These are phyloP conservation scores for Fagus sylvatica DNA, from an alignment of 306 rosid genomes.

Conservation along the genomic window DNA sequence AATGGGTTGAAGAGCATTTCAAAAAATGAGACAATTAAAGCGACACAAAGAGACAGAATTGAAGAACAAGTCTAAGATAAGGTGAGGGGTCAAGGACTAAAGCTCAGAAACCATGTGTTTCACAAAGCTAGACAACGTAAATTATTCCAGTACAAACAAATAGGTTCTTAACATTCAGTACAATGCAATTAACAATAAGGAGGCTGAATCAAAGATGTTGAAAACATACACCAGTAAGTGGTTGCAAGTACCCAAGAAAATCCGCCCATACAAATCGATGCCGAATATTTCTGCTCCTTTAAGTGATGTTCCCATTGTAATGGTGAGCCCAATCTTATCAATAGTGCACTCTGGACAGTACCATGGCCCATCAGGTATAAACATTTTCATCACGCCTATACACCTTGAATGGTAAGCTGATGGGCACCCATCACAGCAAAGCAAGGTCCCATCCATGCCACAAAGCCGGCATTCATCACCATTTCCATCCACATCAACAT, in stretches of 20 bases:
- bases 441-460: constrained; percentile 95
- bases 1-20: constrained; percentile 17
- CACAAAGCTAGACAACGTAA: constrained; percentile 18
- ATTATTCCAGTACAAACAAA: constrained; percentile 19
- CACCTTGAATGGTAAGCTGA: constrained; percentile 96
- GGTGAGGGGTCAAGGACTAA: constrained; percentile 8
- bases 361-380: constrained; percentile 94
- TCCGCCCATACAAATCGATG: constrained; percentile 68
- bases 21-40: constrained; percentile 7
- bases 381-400: constrained; percentile 82
- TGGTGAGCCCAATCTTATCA: constrained; percentile 59
- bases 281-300: constrained; percentile 91
- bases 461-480: constrained; percentile 95
- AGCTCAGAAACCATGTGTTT: constrained; percentile 15
- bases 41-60: not conserved
- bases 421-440: constrained; percentile 99
- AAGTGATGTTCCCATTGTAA: constrained; percentile 65
- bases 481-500: constrained; percentile 62
- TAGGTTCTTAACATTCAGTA: not conserved
- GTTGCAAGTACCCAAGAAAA: constrained; percentile 84
- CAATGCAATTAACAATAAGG: constrained; percentile 12
- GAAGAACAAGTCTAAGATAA: constrained; percentile 11
- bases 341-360: constrained; percentile 93
- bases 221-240: constrained; percentile 92
- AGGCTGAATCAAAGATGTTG: constrained; percentile 36